A percentile compares a stretch with the other conserved stretches of the same genome.
Evolutionary conservation across 345 rosid genomes (phyloP).

Genomic region (Populus alba): DNA sequence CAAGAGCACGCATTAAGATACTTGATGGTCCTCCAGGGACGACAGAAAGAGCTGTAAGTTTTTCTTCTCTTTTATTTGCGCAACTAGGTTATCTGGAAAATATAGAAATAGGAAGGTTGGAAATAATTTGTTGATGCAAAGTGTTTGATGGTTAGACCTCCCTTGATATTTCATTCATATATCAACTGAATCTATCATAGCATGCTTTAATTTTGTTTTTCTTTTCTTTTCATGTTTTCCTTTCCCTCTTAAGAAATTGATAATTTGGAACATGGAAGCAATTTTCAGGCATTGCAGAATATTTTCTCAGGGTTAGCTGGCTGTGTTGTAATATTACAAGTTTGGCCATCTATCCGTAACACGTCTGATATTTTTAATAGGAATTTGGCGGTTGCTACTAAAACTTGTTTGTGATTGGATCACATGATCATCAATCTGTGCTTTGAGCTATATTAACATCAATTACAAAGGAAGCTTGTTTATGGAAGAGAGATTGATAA

Average conservation of each 20-base stretch:
- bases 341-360: background rate
- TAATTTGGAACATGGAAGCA: background rate
- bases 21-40: slow-evolving; percentile 99
- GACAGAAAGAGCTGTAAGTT: slow-evolving; percentile 97
- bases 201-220: background rate
- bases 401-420: background rate
- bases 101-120: slow-evolving; percentile 4
- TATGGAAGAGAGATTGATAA: background rate
- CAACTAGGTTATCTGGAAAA: background rate
- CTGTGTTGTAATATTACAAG: background rate
- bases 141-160: slow-evolving; percentile 4
- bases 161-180: background rate
- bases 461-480: background rate
- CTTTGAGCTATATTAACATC: background rate
- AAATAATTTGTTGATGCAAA: slow-evolving; percentile 7
- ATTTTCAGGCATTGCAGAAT: background rate
- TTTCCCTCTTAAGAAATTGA: background rate
- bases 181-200: background rate
- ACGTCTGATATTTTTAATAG: background rate
- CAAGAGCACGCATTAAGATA: slow-evolving; percentile 95
- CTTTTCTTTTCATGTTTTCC: background rate
- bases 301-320: background rate
- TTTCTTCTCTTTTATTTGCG: slow-evolving; percentile 7
- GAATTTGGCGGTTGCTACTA: background rate
- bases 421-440: background rate